phyloP scores from a whole-genome alignment of 768 basidiomycete species.

The Tricholoma bakamatsutake region DNA sequence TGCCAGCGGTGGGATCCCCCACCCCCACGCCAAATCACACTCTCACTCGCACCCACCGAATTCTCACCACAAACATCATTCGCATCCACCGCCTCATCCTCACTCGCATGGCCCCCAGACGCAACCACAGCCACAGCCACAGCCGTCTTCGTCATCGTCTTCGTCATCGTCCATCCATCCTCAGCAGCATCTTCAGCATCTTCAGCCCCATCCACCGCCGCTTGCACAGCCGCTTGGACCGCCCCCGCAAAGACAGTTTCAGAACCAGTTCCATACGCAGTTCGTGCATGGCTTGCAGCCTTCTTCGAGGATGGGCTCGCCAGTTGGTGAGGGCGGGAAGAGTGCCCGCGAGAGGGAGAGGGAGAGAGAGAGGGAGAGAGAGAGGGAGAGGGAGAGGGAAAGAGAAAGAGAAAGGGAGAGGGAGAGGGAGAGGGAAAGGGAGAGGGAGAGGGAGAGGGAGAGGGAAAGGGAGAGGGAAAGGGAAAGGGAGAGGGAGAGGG shows the following conservation, averaged over 20 bases:
- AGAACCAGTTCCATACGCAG: conserved; percentile 26
- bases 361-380: conserved; percentile 11
- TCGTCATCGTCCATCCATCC: neutral
- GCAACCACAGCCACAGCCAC: neutral
- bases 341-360: conserved; percentile 11
- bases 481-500: conserved; percentile 5
- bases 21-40: neutral
- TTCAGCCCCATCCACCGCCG: neutral
- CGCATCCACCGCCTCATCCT: neutral
- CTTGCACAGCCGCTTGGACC: conserved; percentile 6
- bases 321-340: conserved; percentile 12
- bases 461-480: conserved; percentile 4
- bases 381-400: conserved; percentile 11
- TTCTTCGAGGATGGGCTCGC: conserved; percentile 12
- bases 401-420: conserved; percentile 21
- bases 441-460: conserved; percentile 8
- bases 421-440: neutral
- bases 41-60: conserved; percentile 16
- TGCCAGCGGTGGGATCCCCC: neutral
- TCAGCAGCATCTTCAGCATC: neutral
- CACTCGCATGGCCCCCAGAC: neutral
- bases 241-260: conserved; percentile 24
- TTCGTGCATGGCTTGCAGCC: conserved; percentile 18
- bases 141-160: neutral
- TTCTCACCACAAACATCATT: neutral